Evolutionary conservation across 2,329 filamentous ascomycete species (phyloP), one percentile per base, ranked within the genome.

Genomic region (Calonectria crousiana): DNA sequence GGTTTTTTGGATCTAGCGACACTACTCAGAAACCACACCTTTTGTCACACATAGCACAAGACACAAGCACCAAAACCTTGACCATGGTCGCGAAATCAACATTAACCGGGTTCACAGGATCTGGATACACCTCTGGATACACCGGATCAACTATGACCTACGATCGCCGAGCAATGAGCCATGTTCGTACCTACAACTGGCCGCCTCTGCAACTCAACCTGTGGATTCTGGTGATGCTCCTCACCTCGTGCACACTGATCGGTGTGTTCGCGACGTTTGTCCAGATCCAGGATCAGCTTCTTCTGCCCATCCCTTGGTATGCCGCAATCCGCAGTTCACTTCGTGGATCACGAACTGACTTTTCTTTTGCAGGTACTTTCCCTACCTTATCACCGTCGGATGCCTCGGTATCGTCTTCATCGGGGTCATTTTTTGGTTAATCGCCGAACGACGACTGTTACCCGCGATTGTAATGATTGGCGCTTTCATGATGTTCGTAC

Each of bases 341-440:
- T 11, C 2, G 6, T 13, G 8, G 10, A 23, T n/a, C 38, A 28
- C 34, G 13, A 32, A 20, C 58, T 70, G 69, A 77, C 68, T 9
- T 6, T 6, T 11, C 6, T 64, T 52, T 30, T 20, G 3, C 78
- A 93, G 92, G 92, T 93, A 93, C 83, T 93, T 94, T 76, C 87
- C 92, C 11, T 94, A 93, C 86, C 91, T 88, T 83, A 89, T 94
- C 69, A 91, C 90, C 26, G 89, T 91, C 69, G 84, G 85, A 32
- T 80, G 86, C 26, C 89, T 95, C 30, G 89, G 90, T 2, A 89
- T 95, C 20, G 78, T 90, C 74, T 96, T 94, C 85, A 92, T 96
- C 73, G 81, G 91, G 72, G 83, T 92, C 3, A 88, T 94, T 8
- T 88, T 95, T 53, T 91, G 86, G 83, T 87, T 94, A 34, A 93